Conservation (phyloP, 164 flowering plant genomes). For the Berberis thunbergii region DNA sequence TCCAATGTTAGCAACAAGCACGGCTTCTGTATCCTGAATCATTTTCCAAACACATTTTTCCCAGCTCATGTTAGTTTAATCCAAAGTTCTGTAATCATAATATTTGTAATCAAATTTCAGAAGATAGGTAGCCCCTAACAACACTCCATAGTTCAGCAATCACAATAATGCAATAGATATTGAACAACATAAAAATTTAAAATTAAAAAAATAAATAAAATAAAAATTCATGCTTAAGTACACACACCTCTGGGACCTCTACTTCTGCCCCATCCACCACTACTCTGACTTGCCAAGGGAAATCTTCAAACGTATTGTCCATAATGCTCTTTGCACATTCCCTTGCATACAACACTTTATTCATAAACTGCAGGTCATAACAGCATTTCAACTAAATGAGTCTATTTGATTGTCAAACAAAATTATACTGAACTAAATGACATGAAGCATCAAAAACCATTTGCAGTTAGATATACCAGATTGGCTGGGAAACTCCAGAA, state of each 20-base stretch:
- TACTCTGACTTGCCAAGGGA: slow-evolving; percentile 88
- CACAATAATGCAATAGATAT: too few species aligned
- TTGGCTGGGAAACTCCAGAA: too few species aligned
- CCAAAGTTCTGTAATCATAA: too few species aligned
- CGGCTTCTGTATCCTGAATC: slow-evolving; percentile 92
- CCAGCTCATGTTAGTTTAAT: too few species aligned
- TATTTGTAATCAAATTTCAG: too few species aligned
- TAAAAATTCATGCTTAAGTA: background rate
- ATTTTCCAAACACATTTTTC: background rate
- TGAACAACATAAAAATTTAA: too few species aligned
- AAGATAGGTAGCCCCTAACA: too few species aligned
- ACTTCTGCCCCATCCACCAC: slow-evolving; percentile 92
- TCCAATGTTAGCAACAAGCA: slow-evolving; percentile 93
- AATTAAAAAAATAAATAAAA: too few species aligned
- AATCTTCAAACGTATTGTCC: slow-evolving; percentile 89
- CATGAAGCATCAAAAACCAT: background rate
- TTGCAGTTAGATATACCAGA: background rate
- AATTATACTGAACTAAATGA: background rate
- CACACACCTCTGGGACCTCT: slow-evolving; percentile 91
- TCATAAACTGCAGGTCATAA: slow-evolving; percentile 72
- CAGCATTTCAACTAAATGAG: slow-evolving; percentile 1
- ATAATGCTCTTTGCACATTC: slow-evolving; percentile 93
- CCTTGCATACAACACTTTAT: slow-evolving; percentile 93
- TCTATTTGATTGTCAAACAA: too few species aligned
- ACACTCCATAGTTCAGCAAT: too few species aligned